A percentile compares a stretch with the other conserved stretches of the same genome.
These are phyloP conservation scores for Staphylotrichum tortipilum DNA, from an alignment of 495 filamentous ascomycete species.

Conservation along the genomic window DNA sequence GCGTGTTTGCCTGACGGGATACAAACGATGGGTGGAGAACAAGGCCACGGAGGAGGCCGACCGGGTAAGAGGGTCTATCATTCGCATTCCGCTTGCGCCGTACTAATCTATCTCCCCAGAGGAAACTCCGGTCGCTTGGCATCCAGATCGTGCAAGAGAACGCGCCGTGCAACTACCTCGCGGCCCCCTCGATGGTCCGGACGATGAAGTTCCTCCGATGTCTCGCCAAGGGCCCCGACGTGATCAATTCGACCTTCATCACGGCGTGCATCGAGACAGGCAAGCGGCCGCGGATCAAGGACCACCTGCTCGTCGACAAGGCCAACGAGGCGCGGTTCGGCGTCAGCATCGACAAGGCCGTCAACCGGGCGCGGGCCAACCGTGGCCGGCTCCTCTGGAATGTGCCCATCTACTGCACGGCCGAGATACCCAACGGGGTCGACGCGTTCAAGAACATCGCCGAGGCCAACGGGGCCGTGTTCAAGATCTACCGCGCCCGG, in stretches of 20 bases:
- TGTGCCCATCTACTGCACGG: constrained; percentile 72
- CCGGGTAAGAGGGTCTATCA: constrained; percentile 50
- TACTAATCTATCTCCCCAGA: constrained; percentile 44
- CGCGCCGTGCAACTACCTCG: constrained; percentile 71
- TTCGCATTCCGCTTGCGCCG: not conserved
- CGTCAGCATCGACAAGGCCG: constrained; percentile 56
- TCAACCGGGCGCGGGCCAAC: constrained; percentile 63
- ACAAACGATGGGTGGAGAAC: constrained; percentile 63
- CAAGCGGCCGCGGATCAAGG: constrained; percentile 45
- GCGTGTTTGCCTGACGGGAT: constrained; percentile 69
- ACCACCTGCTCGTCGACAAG: constrained; percentile 60
- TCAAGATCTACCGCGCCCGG: constrained; percentile 66
- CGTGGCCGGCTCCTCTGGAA: constrained; percentile 61
- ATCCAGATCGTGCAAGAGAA: constrained; percentile 70
- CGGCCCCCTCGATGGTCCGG: constrained; percentile 74
- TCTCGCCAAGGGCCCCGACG: constrained; percentile 63
- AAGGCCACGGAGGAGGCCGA: constrained; percentile 66
- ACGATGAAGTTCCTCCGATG: constrained; percentile 90
- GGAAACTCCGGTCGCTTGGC: constrained; percentile 73
- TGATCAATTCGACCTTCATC: constrained; percentile 72
- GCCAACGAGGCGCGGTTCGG: constrained; percentile 60
- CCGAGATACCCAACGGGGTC: constrained; percentile 65
- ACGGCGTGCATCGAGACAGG: constrained; percentile 58
- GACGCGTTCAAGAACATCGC: constrained; percentile 79
- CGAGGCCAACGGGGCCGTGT: constrained; percentile 77